Evolutionary conservation across 148 eudicot species (phyloP), one percentile per base, ranked within the genome.

Genomic region (Chenopodium suecicum): DNA sequence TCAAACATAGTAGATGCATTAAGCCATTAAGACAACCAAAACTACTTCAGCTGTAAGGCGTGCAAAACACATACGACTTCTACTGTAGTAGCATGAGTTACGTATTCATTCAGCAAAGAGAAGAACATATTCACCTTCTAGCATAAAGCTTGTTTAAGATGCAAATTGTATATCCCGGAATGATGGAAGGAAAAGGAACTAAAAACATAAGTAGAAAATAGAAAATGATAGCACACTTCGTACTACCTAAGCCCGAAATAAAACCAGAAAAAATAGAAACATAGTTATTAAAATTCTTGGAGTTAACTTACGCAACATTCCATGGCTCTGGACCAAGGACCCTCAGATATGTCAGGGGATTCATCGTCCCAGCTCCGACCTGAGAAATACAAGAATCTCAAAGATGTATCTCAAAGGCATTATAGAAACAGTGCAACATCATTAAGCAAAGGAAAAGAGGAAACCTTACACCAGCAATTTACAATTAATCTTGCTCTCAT

Each of bases 281-380:
- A 16, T 50, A 78, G 34, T 5, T 13, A 54, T 76, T 56, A 75
- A 50, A 13, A 1, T 56, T 34, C 19, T 44, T 22, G 70, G 81
- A 79, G 85, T 72, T 82, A 80, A 90, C 99, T 94, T 92, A 97
- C 97, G 99, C 99, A 75, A 97, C 99, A 92, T 94, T 97, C 99
- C 99, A 94, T 74, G 99, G 99, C 86, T 97, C 98, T 67, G 99
- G 99, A 78, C 99, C 99, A 80, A 97, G 98, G 78, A 97, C 99
- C 85, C 99, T 88, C 77, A 97, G 82, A 85, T 91, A 97, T 37
- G 99, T 97, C 75, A 92, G 91, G 79, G 99, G 99, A 90, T 97
- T 97, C 99, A 97, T 94, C 56, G 99, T 97, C 84, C 99, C 99
- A 73, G 99, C 99, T 89, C 99, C 99, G 83, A 97, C 99, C 99